A percentile compares a stretch with the other conserved stretches of the same genome.
phyloP scores from a whole-genome alignment of 2,329 filamentous ascomycete species.

The Aspergillus versicolor region DNA sequence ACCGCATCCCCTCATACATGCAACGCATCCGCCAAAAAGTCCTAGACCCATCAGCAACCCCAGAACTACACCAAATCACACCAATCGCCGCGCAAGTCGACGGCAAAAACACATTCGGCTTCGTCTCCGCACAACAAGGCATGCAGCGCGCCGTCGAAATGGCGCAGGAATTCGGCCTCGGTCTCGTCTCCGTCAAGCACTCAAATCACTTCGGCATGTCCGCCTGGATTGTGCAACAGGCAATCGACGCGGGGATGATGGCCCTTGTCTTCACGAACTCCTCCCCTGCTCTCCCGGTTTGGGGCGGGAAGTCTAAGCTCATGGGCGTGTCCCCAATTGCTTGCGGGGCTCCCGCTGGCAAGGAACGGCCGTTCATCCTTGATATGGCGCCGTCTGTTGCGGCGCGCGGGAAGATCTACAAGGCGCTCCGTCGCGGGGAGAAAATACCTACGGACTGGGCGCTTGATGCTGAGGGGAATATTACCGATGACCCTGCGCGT shows the following conservation, averaged over 20 bases:
- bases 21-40: constrained; percentile 69
- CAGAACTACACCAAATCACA: constrained; percentile 61
- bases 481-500: constrained; percentile 68
- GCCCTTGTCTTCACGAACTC: constrained; percentile 70
- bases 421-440: constrained; percentile 43
- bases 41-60: constrained; percentile 60
- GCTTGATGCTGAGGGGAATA: constrained; percentile 66
- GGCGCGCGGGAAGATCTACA: constrained; percentile 48
- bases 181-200: constrained; percentile 72
- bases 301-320: constrained; percentile 66
- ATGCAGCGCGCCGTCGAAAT: constrained; percentile 69
- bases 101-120: constrained; percentile 72
- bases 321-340: constrained; percentile 73
- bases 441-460: constrained; percentile 63
- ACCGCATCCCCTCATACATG: constrained; percentile 76
- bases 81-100: constrained; percentile 69
- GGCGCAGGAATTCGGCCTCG: constrained; percentile 66
- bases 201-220: constrained; percentile 84
- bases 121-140: constrained; percentile 64
- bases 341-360: constrained; percentile 69
- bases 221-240: constrained; percentile 77
- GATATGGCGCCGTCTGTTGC: constrained; percentile 50
- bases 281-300: constrained; percentile 69
- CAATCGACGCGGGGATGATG: constrained; percentile 70
- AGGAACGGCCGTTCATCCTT: constrained; percentile 57